phyloP scores from a whole-genome alignment of 768 basidiomycete genomes.

The Termitomyces sp. region DNA sequence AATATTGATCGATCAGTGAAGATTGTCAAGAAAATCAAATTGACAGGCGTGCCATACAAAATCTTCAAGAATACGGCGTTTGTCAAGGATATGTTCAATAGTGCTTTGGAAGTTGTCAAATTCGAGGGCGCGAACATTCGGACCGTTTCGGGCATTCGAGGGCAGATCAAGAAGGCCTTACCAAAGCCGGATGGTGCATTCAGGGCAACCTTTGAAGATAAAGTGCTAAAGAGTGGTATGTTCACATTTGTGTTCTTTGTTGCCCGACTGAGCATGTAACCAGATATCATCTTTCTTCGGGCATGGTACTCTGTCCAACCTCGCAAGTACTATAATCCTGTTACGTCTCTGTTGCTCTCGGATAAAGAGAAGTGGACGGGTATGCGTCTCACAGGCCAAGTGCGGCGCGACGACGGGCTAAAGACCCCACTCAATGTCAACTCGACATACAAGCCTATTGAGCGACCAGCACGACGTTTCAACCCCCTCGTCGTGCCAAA shows the following conservation, averaged over 20 bases:
- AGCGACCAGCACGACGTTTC: constrained; percentile 80
- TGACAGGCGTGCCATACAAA: constrained; percentile 94
- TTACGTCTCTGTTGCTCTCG: constrained; percentile 83
- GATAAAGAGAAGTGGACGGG: constrained; percentile 85
- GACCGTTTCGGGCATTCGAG: constrained; percentile 93
- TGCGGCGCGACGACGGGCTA: constrained; percentile 80
- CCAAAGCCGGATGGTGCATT: constrained; percentile 95
- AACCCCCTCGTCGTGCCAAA: constrained; percentile 86
- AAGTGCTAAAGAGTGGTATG: constrained; percentile 92
- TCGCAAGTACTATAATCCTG: constrained; percentile 94
- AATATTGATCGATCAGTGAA: constrained; percentile 89
- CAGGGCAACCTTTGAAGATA: constrained; percentile 98
- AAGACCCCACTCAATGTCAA: constrained; percentile 80
- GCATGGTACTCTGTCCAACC: constrained; percentile 98
- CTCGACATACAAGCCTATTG: constrained; percentile 85
- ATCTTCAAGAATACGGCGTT: constrained; percentile 99
- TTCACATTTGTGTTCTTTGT: constrained; percentile 13
- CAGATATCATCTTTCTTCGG: constrained; percentile 92
- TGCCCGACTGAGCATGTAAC: background rate
- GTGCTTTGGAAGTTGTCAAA: constrained; percentile 92
- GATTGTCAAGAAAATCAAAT: constrained; percentile 98
- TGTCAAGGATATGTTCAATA: constrained; percentile 95
- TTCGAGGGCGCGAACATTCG: constrained; percentile 97
- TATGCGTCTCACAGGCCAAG: constrained; percentile 94
- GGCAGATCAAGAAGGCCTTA: constrained; percentile 95